Evolutionary conservation across 2,329 filamentous ascomycete species (phyloP).

Genomic region (Apiospora sp.): DNA sequence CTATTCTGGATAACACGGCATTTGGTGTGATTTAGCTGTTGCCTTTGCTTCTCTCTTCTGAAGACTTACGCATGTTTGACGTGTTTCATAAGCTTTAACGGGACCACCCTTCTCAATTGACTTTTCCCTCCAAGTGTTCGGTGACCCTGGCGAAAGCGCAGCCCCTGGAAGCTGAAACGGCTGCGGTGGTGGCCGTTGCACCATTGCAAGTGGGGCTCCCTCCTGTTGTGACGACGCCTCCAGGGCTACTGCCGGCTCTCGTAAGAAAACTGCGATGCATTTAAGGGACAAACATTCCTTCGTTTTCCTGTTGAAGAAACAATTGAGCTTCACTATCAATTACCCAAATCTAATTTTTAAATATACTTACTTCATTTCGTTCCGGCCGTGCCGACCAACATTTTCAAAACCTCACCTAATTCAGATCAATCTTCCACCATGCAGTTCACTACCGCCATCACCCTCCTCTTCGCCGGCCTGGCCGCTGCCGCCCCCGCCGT

Average conservation of each 20-base stretch:
- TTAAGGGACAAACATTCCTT: background rate
- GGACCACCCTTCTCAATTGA: no score
- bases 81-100: no score
- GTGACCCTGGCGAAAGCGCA: background rate
- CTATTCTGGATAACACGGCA: background rate
- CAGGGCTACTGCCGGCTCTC: background rate
- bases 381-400: background rate
- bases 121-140: background rate
- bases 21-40: background rate
- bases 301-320: background rate
- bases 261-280: background rate
- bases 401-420: background rate
- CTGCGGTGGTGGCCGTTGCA: background rate
- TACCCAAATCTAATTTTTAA: background rate
- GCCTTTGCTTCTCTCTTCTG: background rate
- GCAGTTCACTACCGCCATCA: constrained; percentile 7
- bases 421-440: background rate
- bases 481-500: constrained; percentile 12
- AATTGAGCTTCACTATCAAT: background rate
- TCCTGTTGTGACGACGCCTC: background rate
- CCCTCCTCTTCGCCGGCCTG: background rate
- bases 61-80: background rate
- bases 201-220: background rate
- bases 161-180: background rate
- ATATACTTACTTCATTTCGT: background rate